Conservation (phyloP, 495 filamentous ascomycete species). For the Xylaria venustula region DNA sequence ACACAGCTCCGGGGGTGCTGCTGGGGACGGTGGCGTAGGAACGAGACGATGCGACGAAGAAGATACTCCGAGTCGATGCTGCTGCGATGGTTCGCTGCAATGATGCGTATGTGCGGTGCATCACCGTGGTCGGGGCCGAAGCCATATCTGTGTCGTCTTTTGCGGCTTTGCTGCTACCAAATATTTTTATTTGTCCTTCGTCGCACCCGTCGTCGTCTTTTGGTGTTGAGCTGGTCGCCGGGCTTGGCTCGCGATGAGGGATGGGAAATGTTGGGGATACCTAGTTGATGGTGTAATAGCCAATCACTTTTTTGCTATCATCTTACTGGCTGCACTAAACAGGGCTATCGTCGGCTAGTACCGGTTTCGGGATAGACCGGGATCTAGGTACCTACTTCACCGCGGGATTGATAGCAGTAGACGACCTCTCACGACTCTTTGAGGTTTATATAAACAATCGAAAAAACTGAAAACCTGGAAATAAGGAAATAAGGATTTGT, state of each 20-base stretch:
- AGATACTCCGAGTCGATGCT: conserved; percentile 8
- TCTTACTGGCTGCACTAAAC: background rate
- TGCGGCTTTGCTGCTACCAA: too few relatives aligned
- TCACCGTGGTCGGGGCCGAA: conserved; percentile 18
- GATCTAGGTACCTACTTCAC: background rate
- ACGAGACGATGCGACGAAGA: conserved; percentile 10
- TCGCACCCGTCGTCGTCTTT: too few relatives aligned
- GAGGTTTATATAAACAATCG: too few relatives aligned
- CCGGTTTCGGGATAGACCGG: conserved; percentile 1
- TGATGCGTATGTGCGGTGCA: conserved; percentile 23
- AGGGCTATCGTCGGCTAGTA: background rate
- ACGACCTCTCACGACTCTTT: too few relatives aligned
- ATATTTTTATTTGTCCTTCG: too few relatives aligned
- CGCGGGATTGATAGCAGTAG: too few relatives aligned
- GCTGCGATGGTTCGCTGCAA: conserved; percentile 23
- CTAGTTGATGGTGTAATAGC: background rate
- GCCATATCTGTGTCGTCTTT: conserved; percentile 17
- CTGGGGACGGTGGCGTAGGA: conserved; percentile 31
- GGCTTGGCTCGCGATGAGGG: background rate
- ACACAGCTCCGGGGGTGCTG: conserved; percentile 17
- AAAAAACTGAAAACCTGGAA: too few relatives aligned
- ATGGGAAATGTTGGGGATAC: background rate
- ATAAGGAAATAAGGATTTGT: too few relatives aligned
- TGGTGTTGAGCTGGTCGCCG: background rate
- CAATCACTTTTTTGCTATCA: background rate